Conservation (phyloP, 179 eudicot genomes). For the Corrigiola litoralis region DNA sequence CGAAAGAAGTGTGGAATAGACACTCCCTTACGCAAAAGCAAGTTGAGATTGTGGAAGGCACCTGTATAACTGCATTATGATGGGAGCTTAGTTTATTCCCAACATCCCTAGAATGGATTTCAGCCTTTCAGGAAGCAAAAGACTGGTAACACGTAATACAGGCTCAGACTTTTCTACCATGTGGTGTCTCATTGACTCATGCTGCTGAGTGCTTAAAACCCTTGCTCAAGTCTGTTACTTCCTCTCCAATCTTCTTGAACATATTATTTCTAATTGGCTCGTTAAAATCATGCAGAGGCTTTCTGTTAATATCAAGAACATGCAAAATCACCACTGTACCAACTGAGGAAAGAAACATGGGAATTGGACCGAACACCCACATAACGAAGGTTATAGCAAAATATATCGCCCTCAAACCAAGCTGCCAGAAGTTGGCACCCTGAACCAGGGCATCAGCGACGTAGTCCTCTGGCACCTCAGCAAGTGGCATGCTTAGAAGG, state of each 20-base stretch:
- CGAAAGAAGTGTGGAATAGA: too few relatives aligned
- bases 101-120: too few relatives aligned
- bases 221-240: neutral
- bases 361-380: constrained; percentile 72
- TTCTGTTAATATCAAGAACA: constrained; percentile 41
- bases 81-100: too few relatives aligned
- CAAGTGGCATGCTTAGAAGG: constrained; percentile 56
- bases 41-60: too few relatives aligned
- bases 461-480: constrained; percentile 27
- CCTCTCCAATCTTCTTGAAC: constrained; percentile 1
- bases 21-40: too few relatives aligned
- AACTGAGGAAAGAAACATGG: constrained; percentile 50
- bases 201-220: constrained; percentile 10
- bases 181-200: too few relatives aligned
- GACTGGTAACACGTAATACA: too few relatives aligned
- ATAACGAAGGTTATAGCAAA: constrained; percentile 47
- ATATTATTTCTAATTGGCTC: neutral
- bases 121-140: too few relatives aligned
- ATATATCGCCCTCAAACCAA: constrained; percentile 51
- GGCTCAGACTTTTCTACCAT: neutral
- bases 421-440: constrained; percentile 51
- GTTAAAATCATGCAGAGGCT: constrained; percentile 19
- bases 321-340: constrained; percentile 34
- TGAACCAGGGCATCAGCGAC: constrained; percentile 35
- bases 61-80: too few relatives aligned